Evolutionary conservation across 2,329 filamentous ascomycete species (phyloP).

Genomic region (Exophiala calicioides): DNA sequence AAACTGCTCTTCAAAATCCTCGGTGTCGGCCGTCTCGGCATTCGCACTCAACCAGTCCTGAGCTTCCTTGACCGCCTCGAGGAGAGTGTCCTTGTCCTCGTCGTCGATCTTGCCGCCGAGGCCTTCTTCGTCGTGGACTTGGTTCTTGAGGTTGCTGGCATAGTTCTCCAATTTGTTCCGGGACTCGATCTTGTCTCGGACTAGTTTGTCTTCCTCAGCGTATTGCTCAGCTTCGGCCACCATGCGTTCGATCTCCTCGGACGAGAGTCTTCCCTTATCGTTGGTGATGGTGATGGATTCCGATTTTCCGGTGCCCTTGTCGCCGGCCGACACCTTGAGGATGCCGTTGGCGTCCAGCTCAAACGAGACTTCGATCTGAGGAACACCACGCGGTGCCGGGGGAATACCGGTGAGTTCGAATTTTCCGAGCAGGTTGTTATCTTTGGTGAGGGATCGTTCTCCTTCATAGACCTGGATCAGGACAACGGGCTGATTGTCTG

Average conservation of each 20-base stretch:
- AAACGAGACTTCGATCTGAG: slow-evolving; percentile 97
- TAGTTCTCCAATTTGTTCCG: slow-evolving; percentile 99
- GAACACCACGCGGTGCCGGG: slow-evolving; percentile 90
- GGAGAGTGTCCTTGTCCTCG: slow-evolving; percentile 94
- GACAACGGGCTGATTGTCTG: slow-evolving; percentile 94
- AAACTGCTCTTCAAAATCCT: slow-evolving; percentile 99
- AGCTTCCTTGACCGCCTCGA: slow-evolving; percentile 95
- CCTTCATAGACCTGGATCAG: slow-evolving; percentile 94
- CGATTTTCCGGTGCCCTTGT: slow-evolving; percentile 97
- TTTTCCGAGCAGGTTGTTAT: slow-evolving; percentile 97
- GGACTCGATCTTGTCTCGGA: slow-evolving; percentile 92
- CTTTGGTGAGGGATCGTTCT: slow-evolving; percentile 90
- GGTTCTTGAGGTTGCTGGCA: slow-evolving; percentile 98
- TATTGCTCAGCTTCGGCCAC: slow-evolving; percentile 97
- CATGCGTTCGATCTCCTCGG: slow-evolving; percentile 99
- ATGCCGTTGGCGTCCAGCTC: slow-evolving; percentile 99
- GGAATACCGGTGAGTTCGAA: slow-evolving; percentile 97
- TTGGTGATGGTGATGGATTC: slow-evolving; percentile 99
- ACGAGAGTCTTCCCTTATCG: slow-evolving; percentile 95
- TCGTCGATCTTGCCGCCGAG: slow-evolving; percentile 98
- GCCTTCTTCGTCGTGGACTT: slow-evolving; percentile 94
- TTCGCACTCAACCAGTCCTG: slow-evolving; percentile 98
- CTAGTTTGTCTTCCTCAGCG: slow-evolving; percentile 98
- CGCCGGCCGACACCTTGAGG: slow-evolving; percentile 89
- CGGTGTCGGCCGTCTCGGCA: slow-evolving; percentile 75